A percentile compares a stretch with the other conserved stretches of the same genome.
Conservation (phyloP, 371 early-diverging fungal species). For the Apophysomyces trapeziformis region DNA sequence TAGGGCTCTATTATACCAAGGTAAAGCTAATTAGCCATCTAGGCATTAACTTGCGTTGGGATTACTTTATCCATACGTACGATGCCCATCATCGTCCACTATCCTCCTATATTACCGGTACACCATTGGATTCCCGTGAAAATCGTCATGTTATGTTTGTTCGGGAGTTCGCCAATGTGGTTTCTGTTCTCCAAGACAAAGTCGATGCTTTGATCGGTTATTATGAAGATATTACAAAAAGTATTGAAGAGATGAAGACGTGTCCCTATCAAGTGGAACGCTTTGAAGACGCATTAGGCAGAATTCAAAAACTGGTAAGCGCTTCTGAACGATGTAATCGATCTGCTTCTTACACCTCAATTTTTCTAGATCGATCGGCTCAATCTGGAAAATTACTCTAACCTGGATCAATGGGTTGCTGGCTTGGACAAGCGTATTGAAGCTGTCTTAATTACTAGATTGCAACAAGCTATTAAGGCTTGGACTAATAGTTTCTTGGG, state of each 20-base stretch:
- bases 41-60: conserved; percentile 87
- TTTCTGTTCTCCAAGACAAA: conserved; percentile 96
- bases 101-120: conserved; percentile 50
- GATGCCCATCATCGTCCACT: conserved; percentile 61
- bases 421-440: conserved; percentile 86
- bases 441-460: conserved; percentile 72
- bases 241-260: conserved; percentile 81
- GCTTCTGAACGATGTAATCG: background rate
- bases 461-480: conserved; percentile 80
- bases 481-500: conserved; percentile 78
- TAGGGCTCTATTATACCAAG: conserved; percentile 31
- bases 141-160: conserved; percentile 94
- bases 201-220: conserved; percentile 82
- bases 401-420: conserved; percentile 89
- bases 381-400: conserved; percentile 93
- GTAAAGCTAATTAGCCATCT: background rate
- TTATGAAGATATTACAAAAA: conserved; percentile 78
- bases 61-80: conserved; percentile 90
- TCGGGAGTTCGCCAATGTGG: conserved; percentile 88
- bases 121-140: conserved; percentile 68
- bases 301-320: conserved; percentile 81
- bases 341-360: conserved; percentile 4
- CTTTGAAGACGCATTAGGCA: conserved; percentile 73
- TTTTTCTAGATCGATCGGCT: conserved; percentile 77
- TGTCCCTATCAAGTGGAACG: conserved; percentile 77